phyloP scores from a whole-genome alignment of 1,139 yeast genomes.

The Candida smagusa region DNA sequence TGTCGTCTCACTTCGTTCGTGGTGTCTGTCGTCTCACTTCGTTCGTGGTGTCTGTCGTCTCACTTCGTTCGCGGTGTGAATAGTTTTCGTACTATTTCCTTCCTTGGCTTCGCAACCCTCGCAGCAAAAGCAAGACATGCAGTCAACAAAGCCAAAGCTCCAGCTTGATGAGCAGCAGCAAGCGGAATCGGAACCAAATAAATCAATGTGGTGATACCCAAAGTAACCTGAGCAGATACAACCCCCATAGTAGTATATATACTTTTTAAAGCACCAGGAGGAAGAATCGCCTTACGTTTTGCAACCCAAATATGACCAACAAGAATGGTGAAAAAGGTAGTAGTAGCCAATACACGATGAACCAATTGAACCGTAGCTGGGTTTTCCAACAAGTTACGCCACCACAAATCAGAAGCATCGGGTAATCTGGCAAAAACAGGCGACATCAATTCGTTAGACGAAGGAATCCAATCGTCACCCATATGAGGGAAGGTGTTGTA shows the following conservation, averaged over 20 bases:
- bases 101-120: slow-evolving; percentile 69
- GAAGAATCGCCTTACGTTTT: slow-evolving; percentile 57
- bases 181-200: slow-evolving; percentile 89
- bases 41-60: too few relatives aligned
- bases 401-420: slow-evolving; percentile 71
- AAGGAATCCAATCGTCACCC: slow-evolving; percentile 82
- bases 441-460: slow-evolving; percentile 69
- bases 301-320: slow-evolving; percentile 64
- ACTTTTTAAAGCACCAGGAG: slow-evolving; percentile 49
- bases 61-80: too few relatives aligned
- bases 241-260: slow-evolving; percentile 75
- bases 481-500: slow-evolving; percentile 95
- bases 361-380: slow-evolving; percentile 94
- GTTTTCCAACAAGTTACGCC: slow-evolving; percentile 93
- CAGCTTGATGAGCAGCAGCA: slow-evolving; percentile 97
- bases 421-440: slow-evolving; percentile 65
- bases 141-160: slow-evolving; percentile 87
- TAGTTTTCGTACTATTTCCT: too few relatives aligned
- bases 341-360: slow-evolving; percentile 81
- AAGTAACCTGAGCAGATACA: slow-evolving; percentile 74
- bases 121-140: slow-evolving; percentile 69
- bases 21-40: too few relatives aligned
- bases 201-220: slow-evolving; percentile 82
- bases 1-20: too few relatives aligned
- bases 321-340: slow-evolving; percentile 71